These are phyloP conservation scores for Pichia rugopelliculosa DNA, from an alignment of 805 yeast genomes.

Conservation along the genomic window DNA sequence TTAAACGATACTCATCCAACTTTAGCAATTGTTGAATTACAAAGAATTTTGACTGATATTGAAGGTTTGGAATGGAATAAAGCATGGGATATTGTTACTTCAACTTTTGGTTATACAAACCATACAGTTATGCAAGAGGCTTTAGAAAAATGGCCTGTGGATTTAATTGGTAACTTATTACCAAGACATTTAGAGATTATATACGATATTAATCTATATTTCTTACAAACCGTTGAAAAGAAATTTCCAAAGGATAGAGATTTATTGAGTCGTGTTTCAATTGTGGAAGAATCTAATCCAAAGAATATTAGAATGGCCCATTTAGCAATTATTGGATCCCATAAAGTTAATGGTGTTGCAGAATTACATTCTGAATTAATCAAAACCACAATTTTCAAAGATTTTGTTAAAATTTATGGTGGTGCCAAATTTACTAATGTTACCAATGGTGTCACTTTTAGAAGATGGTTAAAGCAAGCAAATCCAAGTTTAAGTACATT, in stretches of 20 bases:
- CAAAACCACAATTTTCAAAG: slow-evolving; percentile 82
- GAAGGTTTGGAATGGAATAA: slow-evolving; percentile 75
- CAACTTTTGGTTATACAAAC: slow-evolving; percentile 85
- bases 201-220: slow-evolving; percentile 74
- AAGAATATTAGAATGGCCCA: slow-evolving; percentile 90
- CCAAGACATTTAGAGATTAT: slow-evolving; percentile 91
- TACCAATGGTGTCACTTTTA: slow-evolving; percentile 92
- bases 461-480: slow-evolving; percentile 94
- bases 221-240: slow-evolving; percentile 68
- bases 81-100: slow-evolving; percentile 79
- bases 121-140: slow-evolving; percentile 96
- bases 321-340: slow-evolving; percentile 87
- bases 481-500: slow-evolving; percentile 74
- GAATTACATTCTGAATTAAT: slow-evolving; percentile 89
- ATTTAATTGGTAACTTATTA: slow-evolving; percentile 64
- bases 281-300: slow-evolving; percentile 75
- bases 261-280: slow-evolving; percentile 62
- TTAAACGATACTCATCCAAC: slow-evolving; percentile 95
- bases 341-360: slow-evolving; percentile 92
- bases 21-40: slow-evolving; percentile 81
- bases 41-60: slow-evolving; percentile 75
- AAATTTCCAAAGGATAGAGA: slow-evolving; percentile 70
- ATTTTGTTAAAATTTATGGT: slow-evolving; percentile 80
- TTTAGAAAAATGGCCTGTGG: slow-evolving; percentile 91
- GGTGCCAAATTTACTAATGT: slow-evolving; percentile 80